Percentiles rank a stretch among this genome's conserved stretches.
These are phyloP conservation scores for Dimargaris xerosporica DNA, from an alignment of 192 early-diverging fungal species.

Conservation along the genomic window DNA sequence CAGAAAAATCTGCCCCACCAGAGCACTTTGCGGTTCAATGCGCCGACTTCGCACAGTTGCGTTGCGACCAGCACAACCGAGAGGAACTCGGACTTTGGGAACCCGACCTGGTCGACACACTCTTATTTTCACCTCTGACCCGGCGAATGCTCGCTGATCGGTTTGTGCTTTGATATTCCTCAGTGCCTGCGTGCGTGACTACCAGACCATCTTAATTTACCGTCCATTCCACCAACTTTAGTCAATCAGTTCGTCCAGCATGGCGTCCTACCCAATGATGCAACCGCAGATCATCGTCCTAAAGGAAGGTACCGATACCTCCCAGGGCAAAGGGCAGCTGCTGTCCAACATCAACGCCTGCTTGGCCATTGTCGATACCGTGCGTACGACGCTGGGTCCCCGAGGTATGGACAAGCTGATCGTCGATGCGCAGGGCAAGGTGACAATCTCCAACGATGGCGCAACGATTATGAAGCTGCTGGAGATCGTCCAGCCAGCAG, in stretches of 20 bases:
- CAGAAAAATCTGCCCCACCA: too few relatives aligned
- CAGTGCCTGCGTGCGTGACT: too few relatives aligned
- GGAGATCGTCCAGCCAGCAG: slow-evolving; percentile 97
- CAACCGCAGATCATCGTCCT: slow-evolving; percentile 99
- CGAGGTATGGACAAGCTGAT: slow-evolving; percentile 99
- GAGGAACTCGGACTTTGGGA: too few relatives aligned
- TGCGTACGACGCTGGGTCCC: slow-evolving; percentile 92
- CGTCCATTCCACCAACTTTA: too few relatives aligned
- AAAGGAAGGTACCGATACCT: slow-evolving; percentile 96
- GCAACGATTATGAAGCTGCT: slow-evolving; percentile 96
- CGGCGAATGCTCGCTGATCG: too few relatives aligned
- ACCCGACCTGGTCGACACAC: too few relatives aligned
- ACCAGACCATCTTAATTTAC: too few relatives aligned
- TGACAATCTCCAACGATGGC: slow-evolving; percentile 98
- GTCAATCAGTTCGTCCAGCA: not conserved
- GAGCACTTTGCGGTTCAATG: too few relatives aligned
- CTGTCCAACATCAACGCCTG: slow-evolving; percentile 97
- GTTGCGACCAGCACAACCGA: too few relatives aligned
- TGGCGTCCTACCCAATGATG: slow-evolving; percentile 20
- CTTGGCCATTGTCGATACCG: slow-evolving; percentile 83
- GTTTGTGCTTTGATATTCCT: too few relatives aligned
- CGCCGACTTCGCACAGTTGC: too few relatives aligned
- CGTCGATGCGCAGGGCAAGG: slow-evolving; percentile 74
- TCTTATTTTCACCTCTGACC: too few relatives aligned
- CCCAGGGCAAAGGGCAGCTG: slow-evolving; percentile 94